phyloP scores from a whole-genome alignment of 441 rosid genomes.

The Breynia disticha region DNA sequence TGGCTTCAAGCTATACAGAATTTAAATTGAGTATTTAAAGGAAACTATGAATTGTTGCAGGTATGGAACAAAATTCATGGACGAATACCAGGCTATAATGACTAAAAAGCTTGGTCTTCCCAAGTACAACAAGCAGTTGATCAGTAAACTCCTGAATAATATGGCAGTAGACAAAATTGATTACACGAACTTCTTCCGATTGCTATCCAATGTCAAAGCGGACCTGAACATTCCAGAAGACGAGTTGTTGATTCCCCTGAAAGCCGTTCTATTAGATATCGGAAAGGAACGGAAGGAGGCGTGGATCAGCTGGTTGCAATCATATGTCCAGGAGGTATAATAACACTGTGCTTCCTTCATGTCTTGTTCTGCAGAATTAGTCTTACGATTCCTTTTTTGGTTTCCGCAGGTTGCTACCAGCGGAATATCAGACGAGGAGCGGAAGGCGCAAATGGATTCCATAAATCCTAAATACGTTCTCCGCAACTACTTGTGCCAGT shows the following conservation, averaged over 20 bases:
- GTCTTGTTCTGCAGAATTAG: not conserved
- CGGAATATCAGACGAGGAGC: conserved; percentile 65
- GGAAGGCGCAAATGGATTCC: conserved; percentile 75
- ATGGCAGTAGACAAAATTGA: conserved; percentile 99
- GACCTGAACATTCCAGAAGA: conserved; percentile 50
- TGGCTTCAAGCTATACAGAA: too few relatives aligned
- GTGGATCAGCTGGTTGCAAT: conserved; percentile 77
- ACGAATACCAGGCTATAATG: conserved; percentile 90
- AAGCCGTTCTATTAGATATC: conserved; percentile 83
- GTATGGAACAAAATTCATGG: conserved; percentile 92
- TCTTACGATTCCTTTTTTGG: conserved; percentile 1
- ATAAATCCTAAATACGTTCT: conserved; percentile 82
- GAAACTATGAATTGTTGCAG: conserved; percentile 26
- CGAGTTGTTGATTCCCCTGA: conserved; percentile 64
- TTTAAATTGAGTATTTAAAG: too few relatives aligned
- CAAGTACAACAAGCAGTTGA: conserved; percentile 83
- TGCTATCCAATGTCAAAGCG: conserved; percentile 72
- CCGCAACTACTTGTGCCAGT: conserved; percentile 85
- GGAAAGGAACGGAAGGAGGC: conserved; percentile 95
- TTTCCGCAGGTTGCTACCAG: conserved; percentile 49
- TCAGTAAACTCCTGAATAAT: conserved; percentile 72
- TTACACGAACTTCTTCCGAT: conserved; percentile 89
- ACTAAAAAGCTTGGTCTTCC: conserved; percentile 84
- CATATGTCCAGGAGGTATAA: conserved; percentile 80
- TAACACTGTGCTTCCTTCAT: not conserved